Percentiles rank a stretch among this genome's conserved stretches.
These are phyloP conservation scores for Eimeria praecox DNA, from an alignment of 169 alveolate species.

Conservation along the genomic window DNA sequence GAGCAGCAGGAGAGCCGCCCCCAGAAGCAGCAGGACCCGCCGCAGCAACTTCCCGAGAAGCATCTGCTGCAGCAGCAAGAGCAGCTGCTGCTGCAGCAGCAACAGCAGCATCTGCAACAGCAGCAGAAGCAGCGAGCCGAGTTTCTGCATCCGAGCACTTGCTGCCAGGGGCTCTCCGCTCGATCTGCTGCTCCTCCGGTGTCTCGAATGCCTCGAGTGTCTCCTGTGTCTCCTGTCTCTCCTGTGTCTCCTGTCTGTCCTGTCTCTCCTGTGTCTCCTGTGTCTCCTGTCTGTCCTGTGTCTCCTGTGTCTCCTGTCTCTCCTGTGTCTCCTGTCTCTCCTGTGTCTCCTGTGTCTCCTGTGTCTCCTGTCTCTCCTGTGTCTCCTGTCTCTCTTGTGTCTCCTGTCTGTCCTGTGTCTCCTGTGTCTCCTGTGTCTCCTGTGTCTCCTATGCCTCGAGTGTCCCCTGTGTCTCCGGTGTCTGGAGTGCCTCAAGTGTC, in stretches of 20 bases:
- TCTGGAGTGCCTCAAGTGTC: background rate
- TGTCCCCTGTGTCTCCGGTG: background rate
- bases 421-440: background rate
- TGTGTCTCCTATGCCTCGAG: background rate
- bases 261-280: background rate
- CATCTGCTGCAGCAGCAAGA: background rate
- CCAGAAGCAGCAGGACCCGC: background rate
- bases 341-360: background rate
- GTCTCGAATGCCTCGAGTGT: background rate
- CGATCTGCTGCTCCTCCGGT: background rate
- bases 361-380: background rate
- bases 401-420: background rate
- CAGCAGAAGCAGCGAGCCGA: background rate
- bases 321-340: background rate
- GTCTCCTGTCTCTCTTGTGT: background rate
- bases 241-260: no score
- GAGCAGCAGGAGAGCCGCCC: background rate
- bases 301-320: background rate
- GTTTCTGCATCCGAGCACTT: background rate
- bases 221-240: background rate
- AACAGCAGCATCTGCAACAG: background rate
- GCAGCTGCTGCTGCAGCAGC: background rate
- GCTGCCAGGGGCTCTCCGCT: background rate
- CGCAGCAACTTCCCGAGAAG: background rate
- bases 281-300: no score